phyloP scores from a whole-genome alignment of 805 yeast species.

The Vanderwaltozyma tropicalis region DNA sequence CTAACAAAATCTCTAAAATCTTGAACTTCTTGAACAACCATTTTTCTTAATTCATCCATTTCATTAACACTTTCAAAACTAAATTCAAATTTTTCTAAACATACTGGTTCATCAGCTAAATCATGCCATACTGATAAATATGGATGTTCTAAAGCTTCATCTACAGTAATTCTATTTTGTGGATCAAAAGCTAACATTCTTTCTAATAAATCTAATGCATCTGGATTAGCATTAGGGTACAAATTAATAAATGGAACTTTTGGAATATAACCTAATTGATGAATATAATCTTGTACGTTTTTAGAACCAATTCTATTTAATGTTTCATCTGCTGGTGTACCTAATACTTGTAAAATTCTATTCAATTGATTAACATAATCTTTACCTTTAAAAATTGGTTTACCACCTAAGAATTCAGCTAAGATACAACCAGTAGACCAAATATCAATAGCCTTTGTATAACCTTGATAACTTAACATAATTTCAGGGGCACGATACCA shows the following conservation, averaged over 20 bases:
- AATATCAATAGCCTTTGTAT: conserved; percentile 90
- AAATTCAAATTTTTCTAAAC: conserved; percentile 75
- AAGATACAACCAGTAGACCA: conserved; percentile 98
- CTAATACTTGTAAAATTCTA: conserved; percentile 74
- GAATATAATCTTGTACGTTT: conserved; percentile 85
- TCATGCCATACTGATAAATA: conserved; percentile 87
- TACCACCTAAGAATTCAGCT: conserved; percentile 85
- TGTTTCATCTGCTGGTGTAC: conserved; percentile 77
- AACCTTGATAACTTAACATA: conserved; percentile 86
- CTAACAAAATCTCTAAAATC: conserved; percentile 74
- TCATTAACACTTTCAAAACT: conserved; percentile 80
- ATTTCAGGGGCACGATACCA: conserved; percentile 99
- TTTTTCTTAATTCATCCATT: conserved; percentile 57
- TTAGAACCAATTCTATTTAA: conserved; percentile 64
- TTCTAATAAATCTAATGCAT: conserved; percentile 71
- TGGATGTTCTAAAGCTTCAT: conserved; percentile 82
- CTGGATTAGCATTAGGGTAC: conserved; percentile 80
- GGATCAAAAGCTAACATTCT: conserved; percentile 85
- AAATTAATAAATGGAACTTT: conserved; percentile 59
- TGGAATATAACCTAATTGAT: conserved; percentile 74
- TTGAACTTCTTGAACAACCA: conserved; percentile 73
- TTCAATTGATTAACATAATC: conserved; percentile 93
- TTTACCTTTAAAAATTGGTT: conserved; percentile 85
- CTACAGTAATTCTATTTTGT: conserved; percentile 69
- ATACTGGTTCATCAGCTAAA: conserved; percentile 81